These are phyloP conservation scores for Kwoniella botswanensis DNA, from an alignment of 768 basidiomycete species.

Conservation along the genomic window DNA sequence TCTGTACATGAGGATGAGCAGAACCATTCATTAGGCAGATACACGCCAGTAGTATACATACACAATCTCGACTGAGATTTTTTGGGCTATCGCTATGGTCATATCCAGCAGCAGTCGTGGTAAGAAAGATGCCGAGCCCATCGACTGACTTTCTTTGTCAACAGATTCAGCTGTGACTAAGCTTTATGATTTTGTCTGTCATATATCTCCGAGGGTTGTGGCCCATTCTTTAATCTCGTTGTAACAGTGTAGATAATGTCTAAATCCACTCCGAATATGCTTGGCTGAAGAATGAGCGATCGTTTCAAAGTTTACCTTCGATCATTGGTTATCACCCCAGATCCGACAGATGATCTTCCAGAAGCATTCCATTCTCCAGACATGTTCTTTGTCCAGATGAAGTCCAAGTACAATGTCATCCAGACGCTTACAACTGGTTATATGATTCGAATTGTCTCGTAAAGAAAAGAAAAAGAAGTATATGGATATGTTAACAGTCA, in stretches of 20 bases:
- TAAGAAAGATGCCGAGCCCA: neutral
- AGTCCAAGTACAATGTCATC: neutral
- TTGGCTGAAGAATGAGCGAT: neutral
- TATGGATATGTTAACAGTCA: too few species aligned
- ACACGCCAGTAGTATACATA: too few species aligned
- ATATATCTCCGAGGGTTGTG: neutral
- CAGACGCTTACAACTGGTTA: too few species aligned
- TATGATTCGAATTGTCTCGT: too few species aligned
- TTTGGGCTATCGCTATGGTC: too few species aligned
- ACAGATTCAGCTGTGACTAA: neutral
- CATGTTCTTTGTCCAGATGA: neutral
- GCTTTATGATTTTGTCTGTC: neutral
- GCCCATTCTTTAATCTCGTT: neutral
- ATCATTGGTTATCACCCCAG: neutral
- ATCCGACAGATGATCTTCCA: neutral
- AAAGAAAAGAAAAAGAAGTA: too few species aligned
- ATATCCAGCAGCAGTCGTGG: too few species aligned
- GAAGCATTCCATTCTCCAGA: constrained; percentile 1
- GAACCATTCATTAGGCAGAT: too few species aligned
- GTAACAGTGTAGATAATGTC: neutral
- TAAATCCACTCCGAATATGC: neutral
- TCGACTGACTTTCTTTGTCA: neutral
- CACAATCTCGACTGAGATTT: too few species aligned
- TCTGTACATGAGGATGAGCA: too few species aligned
- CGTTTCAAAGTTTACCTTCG: neutral